These are phyloP conservation scores for Leptographium procerum DNA, from an alignment of 2,329 filamentous ascomycete genomes.

Conservation along the genomic window DNA sequence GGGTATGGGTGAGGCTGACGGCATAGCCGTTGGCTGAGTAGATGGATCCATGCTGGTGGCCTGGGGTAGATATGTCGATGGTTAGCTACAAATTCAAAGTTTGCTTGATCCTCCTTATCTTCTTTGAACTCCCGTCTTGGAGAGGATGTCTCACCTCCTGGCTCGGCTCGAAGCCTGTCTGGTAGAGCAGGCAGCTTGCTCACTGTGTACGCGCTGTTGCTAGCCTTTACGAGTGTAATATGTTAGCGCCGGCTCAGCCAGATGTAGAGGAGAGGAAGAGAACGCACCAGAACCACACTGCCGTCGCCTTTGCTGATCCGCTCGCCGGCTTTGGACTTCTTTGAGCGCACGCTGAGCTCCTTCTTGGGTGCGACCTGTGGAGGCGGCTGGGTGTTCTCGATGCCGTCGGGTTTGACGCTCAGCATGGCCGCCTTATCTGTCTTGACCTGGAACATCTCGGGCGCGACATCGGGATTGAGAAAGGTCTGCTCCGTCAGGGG, in stretches of 20 bases:
- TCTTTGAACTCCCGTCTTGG: not conserved
- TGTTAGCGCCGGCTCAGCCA: not conserved
- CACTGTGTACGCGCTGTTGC: slow-evolving; percentile 74
- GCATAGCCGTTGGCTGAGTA: slow-evolving; percentile 60
- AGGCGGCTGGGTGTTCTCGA: slow-evolving; percentile 26
- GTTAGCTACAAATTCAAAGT: not conserved
- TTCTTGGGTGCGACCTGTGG: slow-evolving; percentile 24
- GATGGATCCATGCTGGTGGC: slow-evolving; percentile 53
- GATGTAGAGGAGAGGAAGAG: not conserved
- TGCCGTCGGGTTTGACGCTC: slow-evolving; percentile 33
- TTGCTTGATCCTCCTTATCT: not conserved
- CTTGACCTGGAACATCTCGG: slow-evolving; percentile 47
- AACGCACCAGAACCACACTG: slow-evolving; percentile 49
- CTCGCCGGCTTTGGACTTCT: slow-evolving; percentile 52
- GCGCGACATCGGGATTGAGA: slow-evolving; percentile 35
- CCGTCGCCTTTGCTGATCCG: slow-evolving; percentile 56
- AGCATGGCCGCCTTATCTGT: slow-evolving; percentile 36
- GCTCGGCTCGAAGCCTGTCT: slow-evolving; percentile 58
- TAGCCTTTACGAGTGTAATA: slow-evolving; percentile 47
- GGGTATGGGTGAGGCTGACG: slow-evolving; percentile 65
- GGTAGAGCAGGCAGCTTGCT: slow-evolving; percentile 76
- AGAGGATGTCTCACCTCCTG: slow-evolving; percentile 42
- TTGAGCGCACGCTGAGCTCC: slow-evolving; percentile 49
- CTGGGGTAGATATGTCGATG: slow-evolving; percentile 25
- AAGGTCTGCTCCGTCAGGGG: slow-evolving; percentile 47